Percentiles rank a stretch among this genome's conserved stretches.
Conservation (phyloP, 495 filamentous ascomycete genomes). For the Podospora bellae-mahoneyi region DNA sequence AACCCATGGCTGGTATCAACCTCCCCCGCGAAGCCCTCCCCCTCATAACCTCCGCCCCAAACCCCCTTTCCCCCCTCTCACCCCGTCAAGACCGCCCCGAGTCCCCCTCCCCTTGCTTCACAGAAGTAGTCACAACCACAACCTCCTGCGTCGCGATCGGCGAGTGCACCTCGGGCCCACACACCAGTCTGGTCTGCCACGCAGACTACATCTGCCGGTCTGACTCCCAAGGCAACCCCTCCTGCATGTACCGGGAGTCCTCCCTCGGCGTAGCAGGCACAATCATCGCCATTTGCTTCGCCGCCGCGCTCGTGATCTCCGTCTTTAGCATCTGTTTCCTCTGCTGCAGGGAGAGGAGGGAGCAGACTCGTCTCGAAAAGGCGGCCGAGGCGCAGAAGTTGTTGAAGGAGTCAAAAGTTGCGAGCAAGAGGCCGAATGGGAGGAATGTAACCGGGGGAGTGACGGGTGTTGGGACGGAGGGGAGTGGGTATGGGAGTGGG, state of each 20-base stretch:
- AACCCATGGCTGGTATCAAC: slow-evolving; percentile 17
- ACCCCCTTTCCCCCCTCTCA: slow-evolving; percentile 10
- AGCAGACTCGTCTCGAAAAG: slow-evolving; percentile 32
- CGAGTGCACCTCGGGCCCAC: slow-evolving; percentile 38
- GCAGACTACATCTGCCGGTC: slow-evolving; percentile 44
- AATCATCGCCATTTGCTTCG: slow-evolving; percentile 45
- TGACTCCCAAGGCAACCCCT: slow-evolving; percentile 31
- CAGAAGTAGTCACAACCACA: slow-evolving; percentile 28
- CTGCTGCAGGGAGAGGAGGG: slow-evolving; percentile 38
- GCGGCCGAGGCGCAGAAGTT: slow-evolving; percentile 37
- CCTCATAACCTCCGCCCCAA: background rate
- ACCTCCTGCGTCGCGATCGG: slow-evolving; percentile 38
- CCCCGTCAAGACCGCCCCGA: slow-evolving; percentile 12
- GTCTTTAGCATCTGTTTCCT: slow-evolving; percentile 39
- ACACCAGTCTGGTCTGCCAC: slow-evolving; percentile 38
- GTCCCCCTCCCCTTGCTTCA: slow-evolving; percentile 39
- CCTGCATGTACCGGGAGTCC: slow-evolving; percentile 45
- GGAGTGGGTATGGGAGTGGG: background rate
- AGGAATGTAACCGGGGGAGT: slow-evolving; percentile 52
- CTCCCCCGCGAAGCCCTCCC: background rate
- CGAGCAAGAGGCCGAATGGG: slow-evolving; percentile 34
- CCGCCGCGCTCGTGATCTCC: slow-evolving; percentile 26
- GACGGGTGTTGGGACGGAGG: slow-evolving; percentile 8
- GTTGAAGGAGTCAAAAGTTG: slow-evolving; percentile 34
- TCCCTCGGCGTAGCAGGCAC: slow-evolving; percentile 35